These are phyloP conservation scores for Pluteus cervinus DNA, from an alignment of 768 basidiomycete genomes.

Conservation along the genomic window DNA sequence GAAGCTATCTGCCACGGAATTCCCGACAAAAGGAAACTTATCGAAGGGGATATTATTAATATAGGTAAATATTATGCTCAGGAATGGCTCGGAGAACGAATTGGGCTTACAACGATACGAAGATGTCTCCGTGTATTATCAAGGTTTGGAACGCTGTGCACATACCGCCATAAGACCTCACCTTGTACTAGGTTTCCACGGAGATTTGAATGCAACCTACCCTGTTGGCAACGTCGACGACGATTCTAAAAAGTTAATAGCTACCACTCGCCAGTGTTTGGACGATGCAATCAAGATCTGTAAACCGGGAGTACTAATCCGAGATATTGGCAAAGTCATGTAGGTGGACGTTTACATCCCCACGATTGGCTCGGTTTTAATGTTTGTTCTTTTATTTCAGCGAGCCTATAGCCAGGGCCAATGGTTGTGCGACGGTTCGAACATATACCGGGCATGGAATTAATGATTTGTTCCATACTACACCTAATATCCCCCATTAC, in stretches of 20 bases:
- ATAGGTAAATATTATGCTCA: conserved; percentile 49
- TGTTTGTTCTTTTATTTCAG: conserved; percentile 31
- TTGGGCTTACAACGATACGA: conserved; percentile 5
- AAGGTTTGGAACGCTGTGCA: conserved; percentile 40
- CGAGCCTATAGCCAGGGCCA: conserved; percentile 79
- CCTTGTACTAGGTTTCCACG: conserved; percentile 66
- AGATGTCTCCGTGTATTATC: conserved; percentile 80
- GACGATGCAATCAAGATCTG: conserved; percentile 89
- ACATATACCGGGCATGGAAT: conserved; percentile 91
- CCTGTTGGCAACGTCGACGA: conserved; percentile 84
- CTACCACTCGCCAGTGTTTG: conserved; percentile 73
- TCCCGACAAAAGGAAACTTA: conserved; percentile 76
- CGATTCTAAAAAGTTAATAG: conserved; percentile 77
- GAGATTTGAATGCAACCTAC: conserved; percentile 90
- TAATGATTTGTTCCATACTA: conserved; percentile 76
- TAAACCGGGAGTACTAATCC: conserved; percentile 88
- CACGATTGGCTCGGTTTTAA: background rate
- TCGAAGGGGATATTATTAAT: conserved; percentile 95
- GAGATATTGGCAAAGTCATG: conserved; percentile 86
- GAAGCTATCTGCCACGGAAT: conserved; percentile 98
- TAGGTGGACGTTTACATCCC: conserved; percentile 29
- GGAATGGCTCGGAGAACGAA: conserved; percentile 5
- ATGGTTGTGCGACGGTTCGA: conserved; percentile 86
- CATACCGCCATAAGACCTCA: conserved; percentile 1
- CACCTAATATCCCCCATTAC: conserved; percentile 92